Conservation (phyloP, 2,329 filamentous ascomycete genomes). For the Stylonectria norvegica region DNA sequence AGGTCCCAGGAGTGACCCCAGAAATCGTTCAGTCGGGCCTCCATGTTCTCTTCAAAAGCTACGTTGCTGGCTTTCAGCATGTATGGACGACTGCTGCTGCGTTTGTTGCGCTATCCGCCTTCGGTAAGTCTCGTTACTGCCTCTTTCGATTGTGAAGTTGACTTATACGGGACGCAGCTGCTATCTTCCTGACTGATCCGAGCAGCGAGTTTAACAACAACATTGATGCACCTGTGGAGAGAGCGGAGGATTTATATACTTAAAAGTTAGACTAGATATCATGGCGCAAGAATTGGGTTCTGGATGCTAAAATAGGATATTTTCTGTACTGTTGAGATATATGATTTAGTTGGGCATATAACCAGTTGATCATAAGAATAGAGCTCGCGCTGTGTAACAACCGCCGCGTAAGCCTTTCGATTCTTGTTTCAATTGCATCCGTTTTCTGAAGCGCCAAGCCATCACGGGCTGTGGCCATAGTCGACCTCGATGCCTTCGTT, state of each 20-base stretch:
- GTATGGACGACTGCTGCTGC: slow-evolving; percentile 14
- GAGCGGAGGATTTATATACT: neutral
- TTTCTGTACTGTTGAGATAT: too few species aligned
- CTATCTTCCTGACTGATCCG: slow-evolving; percentile 10
- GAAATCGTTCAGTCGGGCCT: slow-evolving; percentile 5
- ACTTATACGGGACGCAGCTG: slow-evolving; percentile 3
- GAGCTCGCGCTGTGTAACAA: too few species aligned
- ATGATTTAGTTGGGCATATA: too few species aligned
- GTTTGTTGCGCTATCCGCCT: slow-evolving; percentile 6
- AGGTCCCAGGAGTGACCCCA: slow-evolving; percentile 8
- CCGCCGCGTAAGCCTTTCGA: too few species aligned
- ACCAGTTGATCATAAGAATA: too few species aligned
- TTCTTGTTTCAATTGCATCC: too few species aligned
- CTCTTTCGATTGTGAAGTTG: neutral
- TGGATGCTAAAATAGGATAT: too few species aligned
- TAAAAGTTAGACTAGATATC: neutral
- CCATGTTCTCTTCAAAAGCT: slow-evolving; percentile 1
- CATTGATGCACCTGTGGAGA: slow-evolving; percentile 14
- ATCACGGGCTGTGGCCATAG: too few species aligned
- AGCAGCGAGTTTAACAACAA: slow-evolving; percentile 11
- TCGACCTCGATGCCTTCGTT: too few species aligned
- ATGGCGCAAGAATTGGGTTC: too few species aligned
- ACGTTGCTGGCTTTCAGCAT: slow-evolving; percentile 10
- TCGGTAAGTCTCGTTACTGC: slow-evolving; percentile 4
- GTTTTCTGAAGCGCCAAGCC: too few species aligned